phyloP scores from a whole-genome alignment of 2,329 filamentous ascomycete genomes.

The Didymella sp. region DNA sequence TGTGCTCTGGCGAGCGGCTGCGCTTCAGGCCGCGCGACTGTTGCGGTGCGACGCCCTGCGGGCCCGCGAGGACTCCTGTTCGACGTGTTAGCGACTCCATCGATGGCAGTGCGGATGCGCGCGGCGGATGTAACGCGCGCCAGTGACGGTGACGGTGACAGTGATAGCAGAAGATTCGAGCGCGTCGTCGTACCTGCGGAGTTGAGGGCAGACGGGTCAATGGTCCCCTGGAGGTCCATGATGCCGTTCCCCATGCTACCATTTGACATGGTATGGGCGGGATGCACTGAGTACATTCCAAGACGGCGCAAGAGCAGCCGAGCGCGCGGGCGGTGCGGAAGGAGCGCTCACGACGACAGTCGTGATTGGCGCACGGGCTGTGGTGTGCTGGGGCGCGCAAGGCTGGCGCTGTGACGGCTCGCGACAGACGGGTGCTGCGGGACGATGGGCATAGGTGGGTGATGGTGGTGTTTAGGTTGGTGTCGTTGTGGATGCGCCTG shows the following conservation, averaged over 20 bases:
- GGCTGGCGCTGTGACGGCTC: conserved; percentile 25
- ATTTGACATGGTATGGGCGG: conserved; percentile 49
- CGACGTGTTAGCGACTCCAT: conserved; percentile 34
- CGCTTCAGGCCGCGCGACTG: conserved; percentile 50
- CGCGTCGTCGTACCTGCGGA: conserved; percentile 43
- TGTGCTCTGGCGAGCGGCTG: conserved; percentile 52
- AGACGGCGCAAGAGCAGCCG: conserved; percentile 44
- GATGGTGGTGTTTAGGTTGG: conserved; percentile 21
- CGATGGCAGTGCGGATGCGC: conserved; percentile 20
- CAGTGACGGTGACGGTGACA: conserved; percentile 1
- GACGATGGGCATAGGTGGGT: conserved; percentile 32
- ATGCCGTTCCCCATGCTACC: conserved; percentile 49
- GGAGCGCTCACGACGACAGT: conserved; percentile 26
- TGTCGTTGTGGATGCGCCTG: conserved; percentile 20
- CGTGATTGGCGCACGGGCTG: conserved; percentile 15
- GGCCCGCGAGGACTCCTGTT: conserved; percentile 40
- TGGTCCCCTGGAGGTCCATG: conserved; percentile 52
- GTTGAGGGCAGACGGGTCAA: conserved; percentile 51
- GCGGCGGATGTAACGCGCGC: conserved; percentile 45
- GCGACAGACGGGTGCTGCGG: conserved; percentile 31
- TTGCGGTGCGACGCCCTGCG: conserved; percentile 44
- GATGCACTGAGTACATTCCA: conserved; percentile 52
- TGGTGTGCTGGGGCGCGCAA: conserved; percentile 24
- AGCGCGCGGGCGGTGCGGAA: conserved; percentile 37
- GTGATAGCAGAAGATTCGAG: conserved; percentile 4